Conservation (phyloP, 2,329 filamentous ascomycete genomes). For the Thermothelomyces thermophilus region DNA sequence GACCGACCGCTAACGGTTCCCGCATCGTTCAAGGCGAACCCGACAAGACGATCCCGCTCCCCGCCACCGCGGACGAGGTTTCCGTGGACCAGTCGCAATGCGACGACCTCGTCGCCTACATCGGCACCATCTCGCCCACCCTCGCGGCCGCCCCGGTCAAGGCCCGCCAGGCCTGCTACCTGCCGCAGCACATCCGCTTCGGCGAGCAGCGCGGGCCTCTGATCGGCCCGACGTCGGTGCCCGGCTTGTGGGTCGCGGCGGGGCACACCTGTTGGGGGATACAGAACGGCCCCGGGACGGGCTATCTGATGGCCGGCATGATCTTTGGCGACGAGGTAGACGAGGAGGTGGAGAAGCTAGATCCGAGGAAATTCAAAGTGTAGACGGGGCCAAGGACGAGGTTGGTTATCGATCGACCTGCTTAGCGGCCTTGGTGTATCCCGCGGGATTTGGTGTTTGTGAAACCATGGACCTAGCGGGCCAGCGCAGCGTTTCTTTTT, state of each 20-base stretch:
- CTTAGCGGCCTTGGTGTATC: no score
- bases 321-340: constrained; percentile 64
- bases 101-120: constrained; percentile 78
- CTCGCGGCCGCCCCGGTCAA: constrained; percentile 64
- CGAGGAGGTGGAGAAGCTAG: constrained; percentile 57
- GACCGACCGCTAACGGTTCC: no score
- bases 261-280: constrained; percentile 99
- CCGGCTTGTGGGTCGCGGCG: constrained; percentile 72
- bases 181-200: constrained; percentile 65
- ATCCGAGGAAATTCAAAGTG: constrained; percentile 59
- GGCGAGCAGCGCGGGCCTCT: constrained; percentile 63
- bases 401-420: no score
- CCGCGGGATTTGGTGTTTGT: no score
- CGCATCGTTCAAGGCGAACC: constrained; percentile 70
- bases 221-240: constrained; percentile 66
- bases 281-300: constrained; percentile 87
- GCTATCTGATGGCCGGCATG: constrained; percentile 72
- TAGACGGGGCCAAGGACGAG: constrained; percentile 21
- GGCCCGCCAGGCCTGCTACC: constrained; percentile 82
- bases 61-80: constrained; percentile 68
- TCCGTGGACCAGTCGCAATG: constrained; percentile 68
- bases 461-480: background rate
- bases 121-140: constrained; percentile 57
- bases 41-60: constrained; percentile 68
- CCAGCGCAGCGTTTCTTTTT: no score